Evolutionary conservation across 352 stramenopile genomes (phyloP).

Genomic region (Thalassiosira exigua): DNA sequence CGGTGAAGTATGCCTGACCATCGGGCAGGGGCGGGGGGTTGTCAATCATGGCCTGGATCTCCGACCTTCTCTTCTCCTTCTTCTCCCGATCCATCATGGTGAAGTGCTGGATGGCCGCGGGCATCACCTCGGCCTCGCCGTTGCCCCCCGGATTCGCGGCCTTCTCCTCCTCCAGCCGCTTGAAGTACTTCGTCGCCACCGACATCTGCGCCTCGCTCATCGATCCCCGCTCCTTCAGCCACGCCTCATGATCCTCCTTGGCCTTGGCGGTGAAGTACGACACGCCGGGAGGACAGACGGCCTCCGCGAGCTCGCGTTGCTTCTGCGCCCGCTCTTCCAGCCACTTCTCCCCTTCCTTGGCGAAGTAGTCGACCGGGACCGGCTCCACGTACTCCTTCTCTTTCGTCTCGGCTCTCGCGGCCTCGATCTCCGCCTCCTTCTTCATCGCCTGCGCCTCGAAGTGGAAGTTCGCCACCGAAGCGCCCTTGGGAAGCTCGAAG

Average conservation of each 20-base stretch:
- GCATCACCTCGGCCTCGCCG: slow-evolving; percentile 3
- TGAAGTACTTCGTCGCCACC: slow-evolving; percentile 9
- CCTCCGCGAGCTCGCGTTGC: slow-evolving; percentile 4
- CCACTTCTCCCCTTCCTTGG: slow-evolving; percentile 12
- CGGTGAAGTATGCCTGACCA: slow-evolving; percentile 29
- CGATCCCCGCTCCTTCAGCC: background rate
- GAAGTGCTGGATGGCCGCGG: slow-evolving; percentile 29
- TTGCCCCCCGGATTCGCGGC: background rate
- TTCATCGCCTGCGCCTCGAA: background rate
- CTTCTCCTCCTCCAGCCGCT: background rate
- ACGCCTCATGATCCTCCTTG: background rate
- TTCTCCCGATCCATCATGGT: background rate
- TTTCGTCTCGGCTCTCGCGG: background rate
- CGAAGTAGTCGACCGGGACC: slow-evolving; percentile 17
- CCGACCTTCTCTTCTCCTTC: background rate
- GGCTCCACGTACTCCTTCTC: slow-evolving; percentile 12
- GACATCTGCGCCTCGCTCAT: background rate
- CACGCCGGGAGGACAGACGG: background rate
- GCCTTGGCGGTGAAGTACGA: slow-evolving; percentile 15
- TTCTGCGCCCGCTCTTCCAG: no score
- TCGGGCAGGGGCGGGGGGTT: background rate
- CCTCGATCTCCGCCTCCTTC: background rate
- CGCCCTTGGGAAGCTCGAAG: no score
- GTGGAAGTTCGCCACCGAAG: background rate
- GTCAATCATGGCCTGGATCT: background rate